Percentiles rank a stretch among this genome's conserved stretches.
Evolutionary conservation across 1,139 yeast species (phyloP).

Genomic region (Kodamaea ohmeri): DNA sequence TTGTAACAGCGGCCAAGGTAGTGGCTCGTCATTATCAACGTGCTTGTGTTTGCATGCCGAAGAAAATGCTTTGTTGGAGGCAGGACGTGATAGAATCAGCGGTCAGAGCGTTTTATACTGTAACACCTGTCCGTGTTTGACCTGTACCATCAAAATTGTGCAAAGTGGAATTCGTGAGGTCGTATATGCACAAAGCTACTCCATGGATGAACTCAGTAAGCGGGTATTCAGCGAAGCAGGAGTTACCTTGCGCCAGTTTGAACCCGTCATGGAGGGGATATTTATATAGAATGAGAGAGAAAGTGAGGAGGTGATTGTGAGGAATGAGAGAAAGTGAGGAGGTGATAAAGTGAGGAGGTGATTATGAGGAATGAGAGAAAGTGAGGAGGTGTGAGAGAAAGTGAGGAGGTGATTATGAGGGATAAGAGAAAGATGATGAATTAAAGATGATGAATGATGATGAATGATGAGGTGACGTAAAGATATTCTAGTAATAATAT

Average conservation of each 20-base stretch:
- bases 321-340: background rate
- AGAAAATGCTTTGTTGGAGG: slow-evolving; percentile 90
- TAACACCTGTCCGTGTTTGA: slow-evolving; percentile 95
- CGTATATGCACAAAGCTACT: slow-evolving; percentile 88
- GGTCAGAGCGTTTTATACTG: slow-evolving; percentile 64
- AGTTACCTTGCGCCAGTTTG: slow-evolving; percentile 68
- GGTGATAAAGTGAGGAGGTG: too few relatives aligned
- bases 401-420: too few relatives aligned
- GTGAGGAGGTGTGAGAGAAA: too few relatives aligned
- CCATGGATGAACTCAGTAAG: slow-evolving; percentile 80
- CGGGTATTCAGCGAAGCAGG: slow-evolving; percentile 73
- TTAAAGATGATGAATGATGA: too few relatives aligned
- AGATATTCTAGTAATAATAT: too few relatives aligned
- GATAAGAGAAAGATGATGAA: too few relatives aligned
- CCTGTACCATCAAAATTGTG: slow-evolving; percentile 92
- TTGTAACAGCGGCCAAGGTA: slow-evolving; percentile 72
- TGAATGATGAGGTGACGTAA: too few relatives aligned
- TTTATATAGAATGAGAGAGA: slow-evolving; percentile 23
- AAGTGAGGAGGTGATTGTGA: too few relatives aligned
- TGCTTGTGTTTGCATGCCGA: slow-evolving; percentile 96
- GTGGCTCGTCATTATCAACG: slow-evolving; percentile 61
- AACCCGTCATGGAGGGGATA: slow-evolving; percentile 54
- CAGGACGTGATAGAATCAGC: slow-evolving; percentile 80
- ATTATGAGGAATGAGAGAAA: too few relatives aligned
- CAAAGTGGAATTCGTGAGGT: slow-evolving; percentile 91